Base-by-base conservation (phyloP, 306 rosid genomes). In the Prunus campanulata region DNA sequence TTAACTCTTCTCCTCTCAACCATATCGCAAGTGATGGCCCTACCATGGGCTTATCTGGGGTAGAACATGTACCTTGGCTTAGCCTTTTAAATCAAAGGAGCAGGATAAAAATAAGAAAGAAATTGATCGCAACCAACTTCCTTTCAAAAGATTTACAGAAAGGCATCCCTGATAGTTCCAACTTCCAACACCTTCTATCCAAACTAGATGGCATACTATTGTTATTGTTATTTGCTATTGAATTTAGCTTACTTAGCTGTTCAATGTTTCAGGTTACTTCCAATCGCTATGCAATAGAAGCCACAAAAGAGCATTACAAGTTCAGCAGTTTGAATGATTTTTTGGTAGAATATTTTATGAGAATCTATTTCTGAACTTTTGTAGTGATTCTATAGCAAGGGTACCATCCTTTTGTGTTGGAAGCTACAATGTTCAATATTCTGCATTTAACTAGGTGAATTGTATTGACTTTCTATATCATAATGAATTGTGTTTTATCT, bases 241-340 rank as follows among this genome's bases (percentile, higher is more conserved):
- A 66, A 10, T 46, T 80, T 82, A 39, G 71, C 42, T 55, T 71
- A 71, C 73, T 62, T 42, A 14, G n/a, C 32, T 77, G 67, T 68
- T 84, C 70, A 70, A 80, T 74, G 79, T 88, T 67, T 81, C 75
- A 95, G 99, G 96, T 95, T 76, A 95, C 97, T 20, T 89, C 99
- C 72, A 89, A 86, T 82, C 91, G 82, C 72, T 95, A 92, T 85
- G 88, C 85, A 16, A 92, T 95, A 70, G 97, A 92, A 83, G 99
- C 97, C 79, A 84, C 71, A 50, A 95, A 87, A 88, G 86, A 92
- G 87, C 98, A 92, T 76, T 95, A 87, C 97, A 91, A 86, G 83
- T 95, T 95, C 87, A 89, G 83, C 85, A 82, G 77, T 78, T 86
- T 92, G 88, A 90, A 81, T 70, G 89, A 91, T 65, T 95, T 92